Conservation (phyloP, 768 basidiomycete species). For the Thelephora aurantiotincta region DNA sequence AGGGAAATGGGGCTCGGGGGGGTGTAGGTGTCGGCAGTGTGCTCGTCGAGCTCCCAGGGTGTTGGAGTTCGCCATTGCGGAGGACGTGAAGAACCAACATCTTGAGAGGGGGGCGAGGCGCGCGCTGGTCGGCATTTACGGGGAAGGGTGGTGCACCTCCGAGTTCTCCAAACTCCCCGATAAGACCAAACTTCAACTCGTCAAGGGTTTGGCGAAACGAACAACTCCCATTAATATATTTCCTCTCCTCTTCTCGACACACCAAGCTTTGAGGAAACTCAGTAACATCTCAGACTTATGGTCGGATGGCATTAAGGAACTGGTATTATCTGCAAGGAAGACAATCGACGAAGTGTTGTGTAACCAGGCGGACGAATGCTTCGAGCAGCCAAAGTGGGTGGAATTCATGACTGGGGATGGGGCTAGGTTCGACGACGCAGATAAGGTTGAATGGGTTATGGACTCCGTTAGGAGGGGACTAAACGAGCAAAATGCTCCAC, state of each 20-base stretch:
- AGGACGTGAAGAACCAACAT: constrained; percentile 63
- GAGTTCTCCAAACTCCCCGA: constrained; percentile 65
- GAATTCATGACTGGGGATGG: constrained; percentile 66
- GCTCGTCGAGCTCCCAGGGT: constrained; percentile 68
- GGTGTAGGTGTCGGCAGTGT: constrained; percentile 77
- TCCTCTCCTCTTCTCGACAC: constrained; percentile 49
- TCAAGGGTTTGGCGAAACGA: constrained; percentile 61
- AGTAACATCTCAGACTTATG: constrained; percentile 49
- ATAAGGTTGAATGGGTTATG: constrained; percentile 69
- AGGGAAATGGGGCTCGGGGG: constrained; percentile 71
- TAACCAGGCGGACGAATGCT: constrained; percentile 44
- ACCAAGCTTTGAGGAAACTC: constrained; percentile 44
- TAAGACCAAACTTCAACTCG: constrained; percentile 48
- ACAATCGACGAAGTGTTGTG: constrained; percentile 48
- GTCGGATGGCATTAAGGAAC: constrained; percentile 52
- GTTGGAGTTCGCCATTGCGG: constrained; percentile 62
- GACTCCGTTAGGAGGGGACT: constrained; percentile 47
- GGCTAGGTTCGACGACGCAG: constrained; percentile 60
- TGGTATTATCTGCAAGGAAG: constrained; percentile 51
- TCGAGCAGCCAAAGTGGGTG: constrained; percentile 56
- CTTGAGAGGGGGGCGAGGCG: constrained; percentile 62
- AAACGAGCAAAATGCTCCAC: constrained; percentile 46
- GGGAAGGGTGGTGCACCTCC: constrained; percentile 75
- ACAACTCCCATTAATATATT: constrained; percentile 59
- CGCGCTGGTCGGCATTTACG: constrained; percentile 73